Percentiles rank a stretch among this genome's conserved stretches.
Conservation (phyloP, 768 basidiomycete species). For the Leccinum aurantiacum region DNA sequence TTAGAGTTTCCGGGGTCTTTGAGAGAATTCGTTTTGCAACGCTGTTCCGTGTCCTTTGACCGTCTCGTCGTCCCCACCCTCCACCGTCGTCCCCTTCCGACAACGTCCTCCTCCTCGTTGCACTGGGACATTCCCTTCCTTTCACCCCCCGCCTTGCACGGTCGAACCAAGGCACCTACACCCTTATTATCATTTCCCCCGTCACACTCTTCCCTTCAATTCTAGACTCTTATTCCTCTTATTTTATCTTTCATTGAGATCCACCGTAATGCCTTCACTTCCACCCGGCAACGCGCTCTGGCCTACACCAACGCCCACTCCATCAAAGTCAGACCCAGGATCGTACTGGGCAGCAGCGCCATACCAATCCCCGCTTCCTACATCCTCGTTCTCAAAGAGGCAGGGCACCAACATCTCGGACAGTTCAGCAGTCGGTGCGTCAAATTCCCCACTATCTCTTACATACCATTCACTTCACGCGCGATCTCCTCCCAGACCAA, state of each 20-base stretch:
- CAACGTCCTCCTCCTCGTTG: conserved; percentile 27
- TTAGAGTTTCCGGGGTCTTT: conserved; percentile 29
- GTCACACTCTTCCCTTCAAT: conserved; percentile 23
- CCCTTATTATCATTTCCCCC: conserved; percentile 7
- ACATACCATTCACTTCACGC: conserved; percentile 10
- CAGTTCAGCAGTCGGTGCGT: conserved; percentile 27
- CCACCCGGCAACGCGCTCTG: conserved; percentile 39
- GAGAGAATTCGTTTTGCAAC: conserved; percentile 39
- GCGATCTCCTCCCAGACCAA: conserved; percentile 19
- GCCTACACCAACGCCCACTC: conserved; percentile 43
- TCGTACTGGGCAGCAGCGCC: conserved; percentile 35
- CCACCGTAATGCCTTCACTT: conserved; percentile 38
- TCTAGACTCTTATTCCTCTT: conserved; percentile 23
- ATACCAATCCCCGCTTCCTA: conserved; percentile 26
- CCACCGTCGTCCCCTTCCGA: conserved; percentile 22
- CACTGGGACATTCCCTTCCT: conserved; percentile 20
- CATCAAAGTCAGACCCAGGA: conserved; percentile 31
- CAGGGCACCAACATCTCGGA: conserved; percentile 31
- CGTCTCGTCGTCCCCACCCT: conserved; percentile 32
- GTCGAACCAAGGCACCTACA: conserved; percentile 11
- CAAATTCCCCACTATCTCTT: conserved; percentile 9
- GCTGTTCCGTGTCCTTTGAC: conserved; percentile 29
- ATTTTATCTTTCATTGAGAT: conserved; percentile 26
- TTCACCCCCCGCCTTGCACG: conserved; percentile 32
- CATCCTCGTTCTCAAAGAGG: conserved; percentile 15